Evolutionary conservation across 805 yeast species (phyloP).

Genomic region (Hanseniaspora mollemarum): DNA sequence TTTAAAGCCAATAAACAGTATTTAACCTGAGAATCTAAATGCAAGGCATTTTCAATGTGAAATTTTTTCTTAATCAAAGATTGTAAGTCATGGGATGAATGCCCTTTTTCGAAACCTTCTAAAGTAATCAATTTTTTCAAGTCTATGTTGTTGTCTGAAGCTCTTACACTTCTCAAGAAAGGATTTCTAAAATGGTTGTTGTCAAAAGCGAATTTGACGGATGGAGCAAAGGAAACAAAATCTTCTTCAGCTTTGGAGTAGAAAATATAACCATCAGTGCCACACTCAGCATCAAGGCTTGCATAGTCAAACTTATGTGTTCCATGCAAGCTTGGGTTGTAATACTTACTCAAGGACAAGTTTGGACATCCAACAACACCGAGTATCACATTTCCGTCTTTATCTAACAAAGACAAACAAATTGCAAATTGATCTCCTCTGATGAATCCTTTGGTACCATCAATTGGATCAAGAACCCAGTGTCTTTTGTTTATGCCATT

Average conservation of each 20-base stretch:
- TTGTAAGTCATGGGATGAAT: conserved; percentile 84
- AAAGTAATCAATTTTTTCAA: conserved; percentile 26
- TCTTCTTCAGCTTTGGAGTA: conserved; percentile 27
- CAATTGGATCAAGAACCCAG: conserved; percentile 98
- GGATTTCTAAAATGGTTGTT: conserved; percentile 49
- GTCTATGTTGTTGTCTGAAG: conserved; percentile 16
- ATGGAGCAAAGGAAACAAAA: conserved; percentile 31
- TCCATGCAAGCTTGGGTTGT: conserved; percentile 4
- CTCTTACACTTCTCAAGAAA: conserved; percentile 29
- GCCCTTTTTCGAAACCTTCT: conserved; percentile 93
- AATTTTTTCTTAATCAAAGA: conserved; percentile 54
- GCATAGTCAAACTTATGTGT: conserved; percentile 25
- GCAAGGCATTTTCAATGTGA: conserved; percentile 54
- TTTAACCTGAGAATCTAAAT: conserved; percentile 92
- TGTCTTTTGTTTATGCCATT: conserved; percentile 47
- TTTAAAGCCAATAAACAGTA: conserved; percentile 87
- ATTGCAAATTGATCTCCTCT: conserved; percentile 96
- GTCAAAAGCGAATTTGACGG: conserved; percentile 22
- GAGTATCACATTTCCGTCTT: conserved; percentile 68
- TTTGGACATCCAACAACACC: conserved; percentile 98
- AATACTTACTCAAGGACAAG: conserved; percentile 35
- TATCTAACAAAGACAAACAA: conserved; percentile 70
- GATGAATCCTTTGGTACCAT: conserved; percentile 93
- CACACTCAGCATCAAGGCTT: conserved; percentile 28
- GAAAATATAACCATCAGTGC: conserved; percentile 28